Base-by-base conservation (phyloP, 176 grass and related monocot genomes). In the Leersia perrieri region DNA sequence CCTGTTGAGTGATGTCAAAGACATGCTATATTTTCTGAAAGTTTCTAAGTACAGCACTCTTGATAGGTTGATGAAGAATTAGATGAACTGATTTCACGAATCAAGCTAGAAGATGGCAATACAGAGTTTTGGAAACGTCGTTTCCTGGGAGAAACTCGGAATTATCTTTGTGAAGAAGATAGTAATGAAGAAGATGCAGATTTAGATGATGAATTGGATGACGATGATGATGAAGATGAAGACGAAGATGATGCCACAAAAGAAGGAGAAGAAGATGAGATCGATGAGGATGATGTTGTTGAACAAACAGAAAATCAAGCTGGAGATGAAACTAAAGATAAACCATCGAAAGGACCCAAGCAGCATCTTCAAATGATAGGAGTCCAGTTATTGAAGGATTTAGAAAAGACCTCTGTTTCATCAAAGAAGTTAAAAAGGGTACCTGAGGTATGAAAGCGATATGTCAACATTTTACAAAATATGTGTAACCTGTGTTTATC, bases 71-170 rank as follows among this genome's bases (percentile, higher is more conserved):
- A 98, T 58, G 90, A 92, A 82, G 87, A 80, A 40, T 60, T 98
- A 80, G 92, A 98, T 77, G 95, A 94, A 80, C 57, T 94, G 68
- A 92, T 98, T 61, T 91, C 92, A 83, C 85, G 95, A 69, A 92
- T 98, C 77, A 92, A 98, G 44, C 90, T 86, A 72, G 70, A 98
- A 91, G 95, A 98, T 73, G 95, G 95, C 74, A 92, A 98, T 73
- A 98, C 95, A 22, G 95, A 98, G 35, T 98, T 90, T 45, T 98
- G 95, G 95, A 94, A 87, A 82, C 79, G 85, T 4, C 92, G 95
- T 81, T 98, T 98, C 68, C 81, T 98, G 75, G 95, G 95, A 70
- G 92, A 98, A 90, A 94, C 83, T 71, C 78, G 77, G 75, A 92
- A 88, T 47, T 68, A 86, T 77, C 66, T 89, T 81, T 88, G 84